Evolutionary conservation across 208 protist genomes (phyloP).

Genomic region (Herpetomonas samuelpessoai): DNA sequence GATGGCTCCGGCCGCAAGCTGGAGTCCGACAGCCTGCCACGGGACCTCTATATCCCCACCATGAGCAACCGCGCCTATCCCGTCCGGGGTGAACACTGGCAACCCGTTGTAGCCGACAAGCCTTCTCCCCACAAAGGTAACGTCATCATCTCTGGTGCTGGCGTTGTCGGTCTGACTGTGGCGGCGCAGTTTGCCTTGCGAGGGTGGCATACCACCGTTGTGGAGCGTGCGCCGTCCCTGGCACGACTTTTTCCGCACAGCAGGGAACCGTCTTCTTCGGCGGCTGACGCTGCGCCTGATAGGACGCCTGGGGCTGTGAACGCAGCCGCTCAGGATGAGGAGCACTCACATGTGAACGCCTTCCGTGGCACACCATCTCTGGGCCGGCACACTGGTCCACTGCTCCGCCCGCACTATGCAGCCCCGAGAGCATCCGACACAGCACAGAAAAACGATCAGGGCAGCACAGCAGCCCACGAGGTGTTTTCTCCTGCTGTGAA

Average conservation of each 20-base stretch:
- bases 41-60: slow-evolving; percentile 66
- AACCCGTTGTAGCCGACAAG: slow-evolving; percentile 58
- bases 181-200: slow-evolving; percentile 69
- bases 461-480: not conserved
- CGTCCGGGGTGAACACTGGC: slow-evolving; percentile 70
- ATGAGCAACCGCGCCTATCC: slow-evolving; percentile 91
- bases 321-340: not conserved
- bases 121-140: slow-evolving; percentile 82
- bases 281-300: too few relatives aligned
- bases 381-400: slow-evolving; percentile 7
- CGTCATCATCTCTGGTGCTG: slow-evolving; percentile 82
- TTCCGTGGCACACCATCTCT: not conserved
- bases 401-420: slow-evolving; percentile 9
- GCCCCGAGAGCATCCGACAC: not conserved
- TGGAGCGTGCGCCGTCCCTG: slow-evolving; percentile 52
- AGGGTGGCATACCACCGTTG: slow-evolving; percentile 86
- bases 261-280: too few relatives aligned
- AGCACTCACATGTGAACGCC: not conserved
- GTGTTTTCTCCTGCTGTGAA: slow-evolving; percentile 1
- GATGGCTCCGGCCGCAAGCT: slow-evolving; percentile 77
- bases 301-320: not conserved
- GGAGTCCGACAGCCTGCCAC: slow-evolving; percentile 48
- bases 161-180: slow-evolving; percentile 74
- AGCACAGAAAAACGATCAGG: not conserved
- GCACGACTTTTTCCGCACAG: not conserved